phyloP scores from a whole-genome alignment of 2,329 filamentous ascomycete genomes.

The Fusarium anguioides region DNA sequence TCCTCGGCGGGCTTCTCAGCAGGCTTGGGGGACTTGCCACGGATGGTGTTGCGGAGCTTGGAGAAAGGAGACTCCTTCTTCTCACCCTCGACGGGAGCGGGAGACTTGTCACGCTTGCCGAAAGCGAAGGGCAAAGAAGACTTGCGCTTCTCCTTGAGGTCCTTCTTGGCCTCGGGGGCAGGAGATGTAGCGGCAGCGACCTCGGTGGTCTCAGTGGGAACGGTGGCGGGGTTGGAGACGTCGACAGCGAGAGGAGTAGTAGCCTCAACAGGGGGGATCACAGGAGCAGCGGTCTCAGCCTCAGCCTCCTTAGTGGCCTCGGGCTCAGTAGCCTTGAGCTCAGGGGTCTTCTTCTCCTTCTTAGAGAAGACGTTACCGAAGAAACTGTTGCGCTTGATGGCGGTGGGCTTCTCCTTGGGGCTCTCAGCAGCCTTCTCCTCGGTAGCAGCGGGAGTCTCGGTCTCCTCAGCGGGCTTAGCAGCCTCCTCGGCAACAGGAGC shows the following conservation, averaged over 20 bases:
- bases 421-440: conserved; percentile 54
- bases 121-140: conserved; percentile 81
- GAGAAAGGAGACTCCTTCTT: conserved; percentile 68
- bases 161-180: conserved; percentile 69
- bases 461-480: conserved; percentile 51
- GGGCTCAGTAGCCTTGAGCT: conserved; percentile 57
- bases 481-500: conserved; percentile 51
- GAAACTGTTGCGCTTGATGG: conserved; percentile 67
- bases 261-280: conserved; percentile 69
- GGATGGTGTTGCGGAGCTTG: conserved; percentile 69
- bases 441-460: conserved; percentile 48
- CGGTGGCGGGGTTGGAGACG: conserved; percentile 60
- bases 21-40: conserved; percentile 57
- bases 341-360: conserved; percentile 70
- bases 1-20: conserved; percentile 51
- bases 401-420: conserved; percentile 57
- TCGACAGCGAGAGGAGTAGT: conserved; percentile 67
- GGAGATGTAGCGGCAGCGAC: conserved; percentile 52
- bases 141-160: conserved; percentile 83
- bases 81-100: conserved; percentile 70
- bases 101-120: conserved; percentile 78
- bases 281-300: conserved; percentile 65
- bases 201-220: conserved; percentile 61
- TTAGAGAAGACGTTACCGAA: conserved; percentile 63
- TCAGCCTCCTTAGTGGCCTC: conserved; percentile 58